A percentile compares a stretch with the other conserved stretches of the same genome.
Evolutionary conservation across 768 basidiomycete species (phyloP).

Genomic region (Podaxis rugospora): DNA sequence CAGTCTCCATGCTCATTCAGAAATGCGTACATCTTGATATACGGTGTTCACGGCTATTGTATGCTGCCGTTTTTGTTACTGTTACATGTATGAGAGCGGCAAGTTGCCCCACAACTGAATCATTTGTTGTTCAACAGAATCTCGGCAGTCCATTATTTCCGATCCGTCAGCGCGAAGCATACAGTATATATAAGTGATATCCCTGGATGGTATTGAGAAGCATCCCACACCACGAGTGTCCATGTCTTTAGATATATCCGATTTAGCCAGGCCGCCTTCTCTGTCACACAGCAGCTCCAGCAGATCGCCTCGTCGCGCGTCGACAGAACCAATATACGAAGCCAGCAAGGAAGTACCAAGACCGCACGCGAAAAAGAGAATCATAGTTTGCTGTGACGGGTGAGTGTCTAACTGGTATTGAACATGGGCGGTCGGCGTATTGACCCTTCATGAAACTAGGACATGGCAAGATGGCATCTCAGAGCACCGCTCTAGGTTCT

Average conservation of each 20-base stretch:
- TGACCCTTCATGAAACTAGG: constrained; percentile 27
- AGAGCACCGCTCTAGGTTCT: constrained; percentile 41
- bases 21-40: not conserved
- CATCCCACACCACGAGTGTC: not conserved
- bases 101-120: not conserved
- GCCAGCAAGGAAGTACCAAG: constrained; percentile 14
- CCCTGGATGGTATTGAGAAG: not conserved
- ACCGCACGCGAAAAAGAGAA: constrained; percentile 43
- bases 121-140: not conserved
- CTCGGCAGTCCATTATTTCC: constrained; percentile 6
- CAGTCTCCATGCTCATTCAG: not conserved
- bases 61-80: not conserved
- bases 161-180: not conserved
- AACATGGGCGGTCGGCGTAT: not conserved
- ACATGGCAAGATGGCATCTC: constrained; percentile 71
- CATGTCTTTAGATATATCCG: not conserved
- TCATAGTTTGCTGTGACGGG: constrained; percentile 78
- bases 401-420: constrained; percentile 23
- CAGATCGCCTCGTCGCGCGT: constrained; percentile 27
- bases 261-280: not conserved
- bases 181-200: constrained; percentile 1
- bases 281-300: constrained; percentile 16
- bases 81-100: not conserved
- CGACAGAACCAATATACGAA: constrained; percentile 26
- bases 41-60: not conserved